A percentile compares a stretch with the other conserved stretches of the same genome.
Evolutionary conservation across 2,329 filamentous ascomycete genomes (phyloP).

Genomic region (Hyphodiscus sp.): DNA sequence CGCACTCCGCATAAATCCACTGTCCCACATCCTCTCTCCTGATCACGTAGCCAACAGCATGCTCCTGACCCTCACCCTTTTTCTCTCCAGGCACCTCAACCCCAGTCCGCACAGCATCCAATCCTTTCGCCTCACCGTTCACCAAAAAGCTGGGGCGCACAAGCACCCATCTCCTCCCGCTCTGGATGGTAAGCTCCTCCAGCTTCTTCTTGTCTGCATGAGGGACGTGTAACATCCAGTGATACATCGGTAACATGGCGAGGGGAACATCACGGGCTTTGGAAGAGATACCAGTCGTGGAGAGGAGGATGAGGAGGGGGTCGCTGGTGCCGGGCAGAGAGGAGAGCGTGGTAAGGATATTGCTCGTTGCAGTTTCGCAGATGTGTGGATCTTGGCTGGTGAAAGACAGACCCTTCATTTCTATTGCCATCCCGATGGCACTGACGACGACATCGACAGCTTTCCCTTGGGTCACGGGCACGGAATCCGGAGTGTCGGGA

Average conservation of each 20-base stretch:
- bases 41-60: constrained; percentile 32
- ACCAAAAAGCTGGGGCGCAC: constrained; percentile 28
- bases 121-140: constrained; percentile 22
- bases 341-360: constrained; percentile 34
- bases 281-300: constrained; percentile 38
- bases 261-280: constrained; percentile 38
- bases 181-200: constrained; percentile 33
- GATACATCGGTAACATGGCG: constrained; percentile 38
- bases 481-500: constrained; percentile 8
- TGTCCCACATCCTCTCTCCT: constrained; percentile 30
- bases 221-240: constrained; percentile 34
- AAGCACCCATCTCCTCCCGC: constrained; percentile 14
- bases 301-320: constrained; percentile 35
- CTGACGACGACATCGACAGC: constrained; percentile 42
- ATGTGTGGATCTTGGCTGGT: constrained; percentile 40
- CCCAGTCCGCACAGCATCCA: constrained; percentile 20
- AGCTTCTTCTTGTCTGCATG: constrained; percentile 43
- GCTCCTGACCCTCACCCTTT: constrained; percentile 6
- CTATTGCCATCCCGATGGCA: constrained; percentile 36
- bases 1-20: constrained; percentile 28
- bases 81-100: constrained; percentile 16
- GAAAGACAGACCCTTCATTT: constrained; percentile 28
- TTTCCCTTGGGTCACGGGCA: no score
- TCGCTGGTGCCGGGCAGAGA: constrained; percentile 7
- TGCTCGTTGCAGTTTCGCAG: constrained; percentile 39